Percentiles rank a stretch among this genome's conserved stretches.
phyloP scores from a whole-genome alignment of 345 rosid species.

The Gossypium longicalyx region DNA sequence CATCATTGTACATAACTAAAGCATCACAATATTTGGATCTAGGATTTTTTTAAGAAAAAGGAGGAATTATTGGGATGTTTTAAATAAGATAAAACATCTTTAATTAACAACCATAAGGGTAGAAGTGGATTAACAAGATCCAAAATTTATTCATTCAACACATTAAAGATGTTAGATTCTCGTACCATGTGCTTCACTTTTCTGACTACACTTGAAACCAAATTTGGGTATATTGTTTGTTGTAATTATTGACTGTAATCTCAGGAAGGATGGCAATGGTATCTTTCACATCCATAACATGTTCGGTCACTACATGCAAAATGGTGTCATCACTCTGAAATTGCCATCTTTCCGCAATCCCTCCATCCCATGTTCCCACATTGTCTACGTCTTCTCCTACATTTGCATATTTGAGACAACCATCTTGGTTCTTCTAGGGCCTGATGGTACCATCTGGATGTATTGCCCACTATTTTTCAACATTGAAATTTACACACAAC shows the following conservation, averaged over 20 bases:
- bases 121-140: too few species aligned
- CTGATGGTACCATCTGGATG: neutral
- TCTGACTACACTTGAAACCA: neutral
- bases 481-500: neutral
- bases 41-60: too few species aligned
- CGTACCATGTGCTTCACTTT: neutral
- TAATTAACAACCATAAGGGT: too few species aligned
- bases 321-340: neutral
- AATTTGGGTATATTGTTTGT: neutral
- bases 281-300: neutral
- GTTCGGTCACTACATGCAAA: neutral
- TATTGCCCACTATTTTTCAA: neutral
- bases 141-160: too few species aligned
- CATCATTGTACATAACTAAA: too few species aligned
- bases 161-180: too few species aligned
- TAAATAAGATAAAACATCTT: too few species aligned
- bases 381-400: neutral
- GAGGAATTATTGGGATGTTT: too few species aligned
- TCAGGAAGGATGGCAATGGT: neutral
- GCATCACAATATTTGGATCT: too few species aligned
- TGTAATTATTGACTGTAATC: neutral
- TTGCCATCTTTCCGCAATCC: neutral
- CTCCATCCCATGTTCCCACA: neutral
- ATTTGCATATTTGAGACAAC: neutral
- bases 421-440: neutral